These are phyloP conservation scores for Phaeotremella skinneri DNA, from an alignment of 768 basidiomycete species.

Conservation along the genomic window DNA sequence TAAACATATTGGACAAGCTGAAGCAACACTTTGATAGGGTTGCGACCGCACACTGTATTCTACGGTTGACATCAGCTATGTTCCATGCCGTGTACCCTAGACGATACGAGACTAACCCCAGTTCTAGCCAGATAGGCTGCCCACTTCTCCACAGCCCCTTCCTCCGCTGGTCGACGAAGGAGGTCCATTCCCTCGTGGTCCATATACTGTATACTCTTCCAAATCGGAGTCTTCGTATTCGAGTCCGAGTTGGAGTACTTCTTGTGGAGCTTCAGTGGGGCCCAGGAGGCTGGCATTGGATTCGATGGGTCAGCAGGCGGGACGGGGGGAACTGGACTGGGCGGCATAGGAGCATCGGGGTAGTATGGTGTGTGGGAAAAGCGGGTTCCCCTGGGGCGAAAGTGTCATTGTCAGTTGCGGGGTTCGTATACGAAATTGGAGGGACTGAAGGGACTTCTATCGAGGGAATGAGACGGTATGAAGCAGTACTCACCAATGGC, in stretches of 20 bases:
- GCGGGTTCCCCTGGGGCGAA: constrained; percentile 49
- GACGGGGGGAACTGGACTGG: constrained; percentile 43
- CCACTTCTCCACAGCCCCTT: constrained; percentile 39
- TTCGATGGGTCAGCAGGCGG: constrained; percentile 8
- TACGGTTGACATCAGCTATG: constrained; percentile 66
- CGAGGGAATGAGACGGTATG: not conserved
- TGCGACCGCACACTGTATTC: constrained; percentile 96
- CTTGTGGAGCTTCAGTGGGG: constrained; percentile 24
- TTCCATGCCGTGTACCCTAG: constrained; percentile 21
- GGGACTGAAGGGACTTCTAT: constrained; percentile 1
- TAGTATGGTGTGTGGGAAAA: constrained; percentile 49
- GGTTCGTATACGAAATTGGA: not conserved
- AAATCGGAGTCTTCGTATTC: constrained; percentile 60
- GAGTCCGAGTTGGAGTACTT: constrained; percentile 16
- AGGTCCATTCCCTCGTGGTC: constrained; percentile 81
- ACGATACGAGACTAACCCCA: constrained; percentile 39
- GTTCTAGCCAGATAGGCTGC: constrained; percentile 46
- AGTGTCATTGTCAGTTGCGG: constrained; percentile 5
- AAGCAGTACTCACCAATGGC: constrained; percentile 73
- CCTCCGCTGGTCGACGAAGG: constrained; percentile 30
- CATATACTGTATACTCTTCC: constrained; percentile 74
- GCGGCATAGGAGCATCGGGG: constrained; percentile 34
- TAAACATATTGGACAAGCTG: constrained; percentile 66
- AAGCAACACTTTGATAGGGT: constrained; percentile 89
- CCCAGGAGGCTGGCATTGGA: constrained; percentile 17